Conservation (phyloP, 805 yeast species). For the Saturnispora ahearnii region DNA sequence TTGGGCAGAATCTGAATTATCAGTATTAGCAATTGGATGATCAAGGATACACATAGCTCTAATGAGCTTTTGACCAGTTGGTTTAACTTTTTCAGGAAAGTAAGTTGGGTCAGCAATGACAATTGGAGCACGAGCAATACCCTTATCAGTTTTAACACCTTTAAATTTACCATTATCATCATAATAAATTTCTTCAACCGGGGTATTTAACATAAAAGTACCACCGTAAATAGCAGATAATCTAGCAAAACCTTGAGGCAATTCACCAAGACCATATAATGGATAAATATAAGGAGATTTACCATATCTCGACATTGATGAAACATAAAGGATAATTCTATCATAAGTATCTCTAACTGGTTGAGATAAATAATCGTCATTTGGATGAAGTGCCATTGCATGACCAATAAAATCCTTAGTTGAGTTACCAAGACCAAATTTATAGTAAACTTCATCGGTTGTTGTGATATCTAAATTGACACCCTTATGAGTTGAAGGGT, state of each 20-base stretch:
- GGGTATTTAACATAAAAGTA: slow-evolving; percentile 95
- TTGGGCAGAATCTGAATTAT: slow-evolving; percentile 81
- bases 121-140: slow-evolving; percentile 82
- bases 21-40: slow-evolving; percentile 79
- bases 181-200: slow-evolving; percentile 81
- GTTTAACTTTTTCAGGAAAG: slow-evolving; percentile 74
- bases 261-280: slow-evolving; percentile 90
- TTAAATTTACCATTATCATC: slow-evolving; percentile 61
- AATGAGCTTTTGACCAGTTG: slow-evolving; percentile 66
- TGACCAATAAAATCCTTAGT: slow-evolving; percentile 96
- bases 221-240: slow-evolving; percentile 97
- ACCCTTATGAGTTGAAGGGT: slow-evolving; percentile 72
- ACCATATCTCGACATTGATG: slow-evolving; percentile 90
- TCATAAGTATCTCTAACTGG: slow-evolving; percentile 91
- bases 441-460: slow-evolving; percentile 82
- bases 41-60: slow-evolving; percentile 84
- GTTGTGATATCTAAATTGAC: slow-evolving; percentile 78
- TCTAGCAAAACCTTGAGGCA: slow-evolving; percentile 98
- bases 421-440: slow-evolving; percentile 85
- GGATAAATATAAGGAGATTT: slow-evolving; percentile 96
- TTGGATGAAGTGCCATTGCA: slow-evolving; percentile 95
- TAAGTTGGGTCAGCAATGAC: slow-evolving; percentile 98
- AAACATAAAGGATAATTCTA: slow-evolving; percentile 75
- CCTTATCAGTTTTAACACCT: slow-evolving; percentile 89
- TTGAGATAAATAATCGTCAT: slow-evolving; percentile 77